Conservation (phyloP, 192 early-diverging fungal genomes). For the Coemansia sp. region DNA sequence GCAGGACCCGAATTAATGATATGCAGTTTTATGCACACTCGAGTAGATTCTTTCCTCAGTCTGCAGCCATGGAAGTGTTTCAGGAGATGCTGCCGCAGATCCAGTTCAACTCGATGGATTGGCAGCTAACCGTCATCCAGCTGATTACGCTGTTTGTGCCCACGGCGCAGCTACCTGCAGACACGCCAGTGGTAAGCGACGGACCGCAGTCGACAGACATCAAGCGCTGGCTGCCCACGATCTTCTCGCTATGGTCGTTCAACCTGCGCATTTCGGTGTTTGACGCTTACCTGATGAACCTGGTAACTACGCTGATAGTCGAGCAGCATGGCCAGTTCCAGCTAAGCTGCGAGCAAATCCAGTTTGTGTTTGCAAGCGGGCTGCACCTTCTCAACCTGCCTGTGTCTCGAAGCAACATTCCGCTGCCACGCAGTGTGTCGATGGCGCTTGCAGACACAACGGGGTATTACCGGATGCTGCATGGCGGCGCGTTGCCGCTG, state of each 20-base stretch:
- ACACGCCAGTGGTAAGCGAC: constrained; percentile 7
- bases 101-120: constrained; percentile 66
- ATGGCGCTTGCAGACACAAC: constrained; percentile 27
- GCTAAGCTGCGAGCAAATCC: constrained; percentile 42
- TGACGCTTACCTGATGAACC: constrained; percentile 68
- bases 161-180: constrained; percentile 18
- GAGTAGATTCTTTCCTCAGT: constrained; percentile 65
- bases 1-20: not conserved
- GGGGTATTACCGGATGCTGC: constrained; percentile 35
- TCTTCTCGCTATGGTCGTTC: constrained; percentile 82
- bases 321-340: constrained; percentile 34
- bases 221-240: constrained; percentile 71
- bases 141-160: constrained; percentile 71
- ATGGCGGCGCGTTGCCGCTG: constrained; percentile 28
- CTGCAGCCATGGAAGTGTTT: constrained; percentile 70
- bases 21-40: not conserved
- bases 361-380: constrained; percentile 51
- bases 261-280: constrained; percentile 58
- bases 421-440: constrained; percentile 22
- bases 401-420: constrained; percentile 13
- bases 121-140: constrained; percentile 58
- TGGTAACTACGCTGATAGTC: constrained; percentile 68
- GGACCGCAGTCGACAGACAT: constrained; percentile 34
- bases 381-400: constrained; percentile 50
- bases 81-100: constrained; percentile 73